Percentiles rank a stretch among this genome's conserved stretches.
Conservation (phyloP, 2,329 filamentous ascomycete species). For the Fusarium hostae region DNA sequence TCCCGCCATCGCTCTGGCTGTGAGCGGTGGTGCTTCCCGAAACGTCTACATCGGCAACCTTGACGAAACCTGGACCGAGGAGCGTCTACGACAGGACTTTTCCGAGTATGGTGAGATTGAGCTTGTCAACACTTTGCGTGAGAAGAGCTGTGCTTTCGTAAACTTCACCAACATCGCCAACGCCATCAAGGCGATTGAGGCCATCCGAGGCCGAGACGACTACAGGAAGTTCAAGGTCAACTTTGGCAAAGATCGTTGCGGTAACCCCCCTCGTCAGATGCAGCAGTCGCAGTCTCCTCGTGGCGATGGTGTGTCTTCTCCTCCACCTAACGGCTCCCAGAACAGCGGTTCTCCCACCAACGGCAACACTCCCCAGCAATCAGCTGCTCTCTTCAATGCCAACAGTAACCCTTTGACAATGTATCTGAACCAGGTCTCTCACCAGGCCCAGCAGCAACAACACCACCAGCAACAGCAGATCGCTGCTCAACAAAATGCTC, state of each 20-base stretch:
- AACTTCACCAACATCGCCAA: conserved; percentile 99
- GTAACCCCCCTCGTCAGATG: conserved; percentile 92
- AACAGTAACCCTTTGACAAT: conserved; percentile 91
- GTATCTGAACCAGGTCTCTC: conserved; percentile 87
- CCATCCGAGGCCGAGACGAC: conserved; percentile 91
- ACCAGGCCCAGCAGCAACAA: conserved; percentile 78
- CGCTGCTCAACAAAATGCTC: conserved; percentile 79
- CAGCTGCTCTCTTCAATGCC: conserved; percentile 81
- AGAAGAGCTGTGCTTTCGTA: conserved; percentile 99
- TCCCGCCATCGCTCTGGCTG: conserved; percentile 93
- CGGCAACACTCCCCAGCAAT: conserved; percentile 67
- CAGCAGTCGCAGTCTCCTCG: conserved; percentile 75
- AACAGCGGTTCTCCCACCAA: conserved; percentile 67
- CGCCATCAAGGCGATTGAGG: conserved; percentile 99
- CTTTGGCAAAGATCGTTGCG: conserved; percentile 98
- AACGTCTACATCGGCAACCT: conserved; percentile 99
- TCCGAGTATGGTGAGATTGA: conserved; percentile 98
- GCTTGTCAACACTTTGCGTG: conserved; percentile 92
- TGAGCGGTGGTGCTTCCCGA: conserved; percentile 95
- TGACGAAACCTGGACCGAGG: conserved; percentile 97
- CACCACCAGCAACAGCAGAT: conserved; percentile 78
- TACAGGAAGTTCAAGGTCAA: conserved; percentile 99
- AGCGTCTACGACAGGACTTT: conserved; percentile 94
- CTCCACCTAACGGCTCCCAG: conserved; percentile 69
- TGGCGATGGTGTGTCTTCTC: conserved; percentile 68